Evolutionary conservation across 2,329 filamentous ascomycete species (phyloP).

Genomic region (Metarhizium guizhouense): DNA sequence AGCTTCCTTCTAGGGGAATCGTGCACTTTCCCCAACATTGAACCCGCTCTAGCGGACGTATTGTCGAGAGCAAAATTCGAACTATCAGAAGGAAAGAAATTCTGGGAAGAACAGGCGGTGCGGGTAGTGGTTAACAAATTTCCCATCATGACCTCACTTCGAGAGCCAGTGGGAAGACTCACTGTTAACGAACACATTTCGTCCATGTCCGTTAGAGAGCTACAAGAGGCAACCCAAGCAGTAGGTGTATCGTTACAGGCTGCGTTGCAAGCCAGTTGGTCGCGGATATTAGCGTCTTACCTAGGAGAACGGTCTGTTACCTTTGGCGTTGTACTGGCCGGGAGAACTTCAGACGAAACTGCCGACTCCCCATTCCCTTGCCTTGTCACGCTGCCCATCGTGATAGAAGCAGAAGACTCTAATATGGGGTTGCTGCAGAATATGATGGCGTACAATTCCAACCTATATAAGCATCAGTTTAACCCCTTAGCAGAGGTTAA

Average conservation of each 20-base stretch:
- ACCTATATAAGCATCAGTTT: constrained; percentile 61
- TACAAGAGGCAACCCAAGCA: constrained; percentile 48
- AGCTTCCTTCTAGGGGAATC: constrained; percentile 14
- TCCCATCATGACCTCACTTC: constrained; percentile 62
- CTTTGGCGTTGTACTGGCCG: constrained; percentile 76
- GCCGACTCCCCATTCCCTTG: constrained; percentile 62
- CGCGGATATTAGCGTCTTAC: constrained; percentile 64
- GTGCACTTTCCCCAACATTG: constrained; percentile 15
- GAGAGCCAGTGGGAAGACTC: constrained; percentile 24
- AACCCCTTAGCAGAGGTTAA: constrained; percentile 65
- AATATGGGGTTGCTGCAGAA: constrained; percentile 48
- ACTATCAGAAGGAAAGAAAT: constrained; percentile 32
- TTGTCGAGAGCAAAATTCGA: constrained; percentile 22
- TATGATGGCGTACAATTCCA: constrained; percentile 58
- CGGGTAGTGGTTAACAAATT: constrained; percentile 58
- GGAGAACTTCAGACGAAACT: constrained; percentile 54
- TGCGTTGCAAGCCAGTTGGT: constrained; percentile 70
- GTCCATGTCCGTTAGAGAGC: constrained; percentile 30
- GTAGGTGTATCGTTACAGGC: constrained; percentile 67
- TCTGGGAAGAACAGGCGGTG: constrained; percentile 54
- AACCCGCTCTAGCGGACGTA: constrained; percentile 31
- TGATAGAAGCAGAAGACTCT: constrained; percentile 43
- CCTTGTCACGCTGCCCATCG: constrained; percentile 70
- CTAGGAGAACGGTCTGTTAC: constrained; percentile 64
- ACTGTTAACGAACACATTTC: constrained; percentile 20